Evolutionary conservation across 2,329 filamentous ascomycete genomes (phyloP).

Genomic region (Mycosphaerella sp.): DNA sequence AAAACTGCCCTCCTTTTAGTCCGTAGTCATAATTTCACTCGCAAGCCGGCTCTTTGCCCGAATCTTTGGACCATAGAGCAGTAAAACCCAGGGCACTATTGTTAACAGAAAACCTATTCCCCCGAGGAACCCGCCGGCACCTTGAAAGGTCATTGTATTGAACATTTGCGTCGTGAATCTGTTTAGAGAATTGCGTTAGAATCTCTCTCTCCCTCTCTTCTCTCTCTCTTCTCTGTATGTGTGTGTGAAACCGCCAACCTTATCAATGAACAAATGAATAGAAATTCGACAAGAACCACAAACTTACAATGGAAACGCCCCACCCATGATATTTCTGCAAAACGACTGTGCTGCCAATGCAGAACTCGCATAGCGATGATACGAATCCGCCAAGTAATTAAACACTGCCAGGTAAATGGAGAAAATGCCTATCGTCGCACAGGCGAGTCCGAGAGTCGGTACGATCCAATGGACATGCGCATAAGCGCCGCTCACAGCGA

Average conservation of each 20-base stretch:
- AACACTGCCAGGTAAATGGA: slow-evolving; percentile 82
- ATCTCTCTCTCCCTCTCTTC: no score
- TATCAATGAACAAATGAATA: no score
- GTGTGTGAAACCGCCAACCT: no score
- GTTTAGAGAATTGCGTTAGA: neutral
- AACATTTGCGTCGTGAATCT: slow-evolving; percentile 66
- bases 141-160: slow-evolving; percentile 60
- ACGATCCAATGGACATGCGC: slow-evolving; percentile 63
- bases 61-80: slow-evolving; percentile 72
- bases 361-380: slow-evolving; percentile 76
- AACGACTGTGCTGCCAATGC: slow-evolving; percentile 82
- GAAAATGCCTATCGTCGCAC: slow-evolving; percentile 80
- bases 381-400: slow-evolving; percentile 87
- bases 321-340: slow-evolving; percentile 77
- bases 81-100: slow-evolving; percentile 78
- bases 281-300: neutral
- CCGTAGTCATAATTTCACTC: slow-evolving; percentile 28
- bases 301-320: slow-evolving; percentile 63
- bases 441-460: slow-evolving; percentile 61
- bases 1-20: neutral
- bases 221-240: no score
- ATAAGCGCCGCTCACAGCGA: slow-evolving; percentile 61
- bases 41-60: slow-evolving; percentile 72
- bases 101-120: slow-evolving; percentile 63
- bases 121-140: slow-evolving; percentile 69